phyloP scores from a whole-genome alignment of 805 yeast species.

The Kodamaea fukazawae region DNA sequence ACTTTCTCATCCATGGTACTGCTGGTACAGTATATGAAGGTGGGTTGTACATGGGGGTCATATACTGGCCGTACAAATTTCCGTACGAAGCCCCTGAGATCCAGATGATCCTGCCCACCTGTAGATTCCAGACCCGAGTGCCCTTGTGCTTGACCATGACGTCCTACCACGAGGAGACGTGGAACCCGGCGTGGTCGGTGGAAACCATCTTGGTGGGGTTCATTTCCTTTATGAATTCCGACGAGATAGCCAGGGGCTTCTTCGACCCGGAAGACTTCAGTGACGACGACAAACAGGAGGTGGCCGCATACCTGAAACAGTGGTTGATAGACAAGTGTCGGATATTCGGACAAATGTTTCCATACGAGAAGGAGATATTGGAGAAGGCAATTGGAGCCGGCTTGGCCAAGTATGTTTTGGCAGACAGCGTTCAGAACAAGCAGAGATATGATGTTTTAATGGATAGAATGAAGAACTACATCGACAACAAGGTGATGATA shows the following conservation, averaged over 20 bases:
- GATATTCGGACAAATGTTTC: slow-evolving; percentile 13
- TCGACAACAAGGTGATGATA: slow-evolving; percentile 1
- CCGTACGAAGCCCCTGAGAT: slow-evolving; percentile 19
- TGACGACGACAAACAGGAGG: not conserved
- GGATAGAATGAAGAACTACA: not conserved
- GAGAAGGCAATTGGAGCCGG: not conserved
- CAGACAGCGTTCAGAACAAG: slow-evolving; percentile 6
- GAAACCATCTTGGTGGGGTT: slow-evolving; percentile 16
- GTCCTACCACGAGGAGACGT: slow-evolving; percentile 14
- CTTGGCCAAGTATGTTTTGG: not conserved
- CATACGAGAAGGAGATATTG: slow-evolving; percentile 13
- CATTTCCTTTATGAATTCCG: slow-evolving; percentile 16
- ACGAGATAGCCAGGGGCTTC: slow-evolving; percentile 14
- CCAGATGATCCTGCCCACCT: slow-evolving; percentile 18
- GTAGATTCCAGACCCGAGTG: slow-evolving; percentile 11
- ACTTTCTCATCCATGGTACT: slow-evolving; percentile 15
- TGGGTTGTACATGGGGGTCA: slow-evolving; percentile 16
- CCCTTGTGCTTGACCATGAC: slow-evolving; percentile 16
- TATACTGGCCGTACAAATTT: slow-evolving; percentile 15
- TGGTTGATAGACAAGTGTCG: slow-evolving; percentile 14
- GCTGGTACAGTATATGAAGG: slow-evolving; percentile 12
- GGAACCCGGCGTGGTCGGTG: slow-evolving; percentile 19
- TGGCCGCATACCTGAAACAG: slow-evolving; percentile 12
- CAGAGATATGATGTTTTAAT: slow-evolving; percentile 3
- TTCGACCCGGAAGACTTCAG: not conserved